A percentile compares a stretch with the other conserved stretches of the same genome.
Evolutionary conservation across 2,329 filamentous ascomycete genomes (phyloP).

Genomic region (Ophiosphaerella narmari): DNA sequence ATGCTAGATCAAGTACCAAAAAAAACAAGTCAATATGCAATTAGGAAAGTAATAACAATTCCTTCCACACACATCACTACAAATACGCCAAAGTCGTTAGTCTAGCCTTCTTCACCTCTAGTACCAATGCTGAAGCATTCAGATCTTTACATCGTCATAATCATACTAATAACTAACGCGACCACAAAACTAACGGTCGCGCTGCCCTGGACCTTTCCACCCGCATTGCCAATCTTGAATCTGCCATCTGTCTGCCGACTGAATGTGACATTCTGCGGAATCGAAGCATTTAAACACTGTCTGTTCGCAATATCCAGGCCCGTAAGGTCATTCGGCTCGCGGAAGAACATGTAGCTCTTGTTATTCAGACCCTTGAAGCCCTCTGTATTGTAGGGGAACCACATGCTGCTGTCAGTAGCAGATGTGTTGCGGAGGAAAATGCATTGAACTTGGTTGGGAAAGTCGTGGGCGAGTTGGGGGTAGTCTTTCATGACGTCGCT

Average conservation of each 20-base stretch:
- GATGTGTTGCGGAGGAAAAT: constrained; percentile 77
- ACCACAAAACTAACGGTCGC: constrained; percentile 40
- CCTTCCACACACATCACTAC: too few relatives aligned
- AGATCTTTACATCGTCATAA: constrained; percentile 27
- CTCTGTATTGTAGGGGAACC: constrained; percentile 75
- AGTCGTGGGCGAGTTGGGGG: constrained; percentile 65
- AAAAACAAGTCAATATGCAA: too few relatives aligned
- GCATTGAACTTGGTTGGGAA: constrained; percentile 74
- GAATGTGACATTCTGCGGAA: constrained; percentile 75
- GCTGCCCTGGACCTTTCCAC: constrained; percentile 28
- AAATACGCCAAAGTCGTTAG: too few relatives aligned
- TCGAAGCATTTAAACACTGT: constrained; percentile 67
- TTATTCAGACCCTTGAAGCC: constrained; percentile 71
- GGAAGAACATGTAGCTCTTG: constrained; percentile 79
- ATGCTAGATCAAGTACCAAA: too few relatives aligned
- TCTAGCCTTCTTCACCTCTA: too few relatives aligned
- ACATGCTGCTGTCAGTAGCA: constrained; percentile 67
- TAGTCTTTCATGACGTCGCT: constrained; percentile 73
- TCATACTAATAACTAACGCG: constrained; percentile 37
- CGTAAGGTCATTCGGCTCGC: constrained; percentile 69
- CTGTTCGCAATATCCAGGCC: constrained; percentile 70
- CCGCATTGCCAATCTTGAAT: constrained; percentile 32
- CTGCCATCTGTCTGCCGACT: constrained; percentile 35
- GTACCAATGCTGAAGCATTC: too few relatives aligned
- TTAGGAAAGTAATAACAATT: too few relatives aligned